Evolutionary conservation across 345 rosid species (phyloP).

Genomic region (Clausena lansium): DNA sequence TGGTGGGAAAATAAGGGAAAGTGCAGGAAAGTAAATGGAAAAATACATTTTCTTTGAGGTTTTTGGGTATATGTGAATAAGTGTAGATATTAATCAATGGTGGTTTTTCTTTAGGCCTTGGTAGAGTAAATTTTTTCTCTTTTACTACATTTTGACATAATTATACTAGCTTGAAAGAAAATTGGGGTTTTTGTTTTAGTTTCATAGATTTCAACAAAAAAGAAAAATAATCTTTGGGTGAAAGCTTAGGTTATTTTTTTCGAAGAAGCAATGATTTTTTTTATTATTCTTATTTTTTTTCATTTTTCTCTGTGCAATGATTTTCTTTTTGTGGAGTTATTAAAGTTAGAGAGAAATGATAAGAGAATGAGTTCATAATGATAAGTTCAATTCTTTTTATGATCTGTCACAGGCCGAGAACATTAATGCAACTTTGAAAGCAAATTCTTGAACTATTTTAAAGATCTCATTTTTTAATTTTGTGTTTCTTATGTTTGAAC

Average conservation of each 20-base stretch:
- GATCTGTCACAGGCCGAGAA: not conserved
- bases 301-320: constrained; percentile 30
- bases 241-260: constrained; percentile 4
- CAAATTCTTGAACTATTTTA: not conserved
- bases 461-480: not conserved
- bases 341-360: constrained; percentile 1
- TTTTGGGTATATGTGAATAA: constrained; percentile 6
- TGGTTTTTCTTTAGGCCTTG: not conserved
- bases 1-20: constrained; percentile 31
- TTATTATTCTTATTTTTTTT: constrained; percentile 12
- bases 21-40: constrained; percentile 11
- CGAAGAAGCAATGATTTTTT: constrained; percentile 20
- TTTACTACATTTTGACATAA: constrained; percentile 3
- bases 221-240: constrained; percentile 6
- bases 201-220: not conserved
- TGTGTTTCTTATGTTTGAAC: constrained; percentile 25
- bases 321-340: constrained; percentile 18
- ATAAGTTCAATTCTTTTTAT: not conserved
- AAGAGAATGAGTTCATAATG: constrained; percentile 17
- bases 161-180: constrained; percentile 18
- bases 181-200: constrained; percentile 23
- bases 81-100: not conserved
- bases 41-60: not conserved
- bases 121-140: not conserved
- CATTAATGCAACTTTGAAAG: not conserved